phyloP scores from a whole-genome alignment of 306 rosid species.

The Fragaria nilgerrensis region DNA sequence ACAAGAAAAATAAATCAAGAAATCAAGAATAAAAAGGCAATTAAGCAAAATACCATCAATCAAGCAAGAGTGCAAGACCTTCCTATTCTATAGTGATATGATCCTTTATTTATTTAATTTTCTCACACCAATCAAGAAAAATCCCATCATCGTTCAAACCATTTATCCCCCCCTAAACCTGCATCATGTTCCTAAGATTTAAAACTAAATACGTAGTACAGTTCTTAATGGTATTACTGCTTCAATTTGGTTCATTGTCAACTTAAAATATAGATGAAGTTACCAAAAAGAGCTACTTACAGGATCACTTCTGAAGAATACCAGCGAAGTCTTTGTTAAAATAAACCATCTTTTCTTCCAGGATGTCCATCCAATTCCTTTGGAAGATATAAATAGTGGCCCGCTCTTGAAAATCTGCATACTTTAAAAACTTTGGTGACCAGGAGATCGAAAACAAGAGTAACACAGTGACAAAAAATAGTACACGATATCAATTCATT shows the following conservation, averaged over 20 bases:
- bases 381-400: slow-evolving; percentile 89
- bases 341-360: slow-evolving; percentile 99
- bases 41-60: background rate
- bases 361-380: slow-evolving; percentile 99
- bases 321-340: slow-evolving; percentile 83
- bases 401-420: slow-evolving; percentile 92
- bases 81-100: background rate
- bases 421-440: slow-evolving; percentile 1
- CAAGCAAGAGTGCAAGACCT: background rate
- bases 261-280: background rate
- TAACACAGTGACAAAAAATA: background rate
- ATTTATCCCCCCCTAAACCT: background rate
- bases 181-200: background rate
- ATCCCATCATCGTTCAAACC: background rate
- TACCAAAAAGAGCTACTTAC: slow-evolving; percentile 54
- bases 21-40: background rate
- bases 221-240: background rate
- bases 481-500: background rate
- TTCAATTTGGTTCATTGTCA: background rate
- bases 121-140: background rate
- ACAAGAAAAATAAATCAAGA: background rate
- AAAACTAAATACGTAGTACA: background rate
- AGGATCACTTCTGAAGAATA: slow-evolving; percentile 98
- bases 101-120: background rate
- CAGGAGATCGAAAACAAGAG: background rate